Conservation (phyloP, 257 asterid species). For the Coffea eugenioides region DNA sequence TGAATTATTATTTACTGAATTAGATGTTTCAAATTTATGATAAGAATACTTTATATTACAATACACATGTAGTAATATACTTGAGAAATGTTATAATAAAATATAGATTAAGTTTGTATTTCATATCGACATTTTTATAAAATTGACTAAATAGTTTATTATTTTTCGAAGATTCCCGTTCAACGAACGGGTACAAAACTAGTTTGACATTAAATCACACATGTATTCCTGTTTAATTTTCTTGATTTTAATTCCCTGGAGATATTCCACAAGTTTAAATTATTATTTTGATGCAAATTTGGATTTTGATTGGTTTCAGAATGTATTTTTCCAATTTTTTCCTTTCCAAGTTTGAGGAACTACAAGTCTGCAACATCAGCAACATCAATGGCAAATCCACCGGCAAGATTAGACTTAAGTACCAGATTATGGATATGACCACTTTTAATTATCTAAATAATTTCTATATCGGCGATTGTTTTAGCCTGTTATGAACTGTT, state of each 20-base stretch:
- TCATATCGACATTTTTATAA: too few relatives aligned
- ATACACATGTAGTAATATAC: too few relatives aligned
- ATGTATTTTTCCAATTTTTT: conserved; percentile 10
- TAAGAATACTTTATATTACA: too few relatives aligned
- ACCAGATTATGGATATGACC: conserved; percentile 1
- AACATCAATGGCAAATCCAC: neutral
- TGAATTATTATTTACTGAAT: too few relatives aligned
- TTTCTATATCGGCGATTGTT: neutral
- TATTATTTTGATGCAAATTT: neutral
- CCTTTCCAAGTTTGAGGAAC: neutral
- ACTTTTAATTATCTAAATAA: neutral
- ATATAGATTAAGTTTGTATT: too few relatives aligned
- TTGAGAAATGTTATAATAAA: too few relatives aligned
- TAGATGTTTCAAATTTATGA: too few relatives aligned
- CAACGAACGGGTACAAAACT: too few relatives aligned
- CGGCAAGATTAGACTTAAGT: neutral
- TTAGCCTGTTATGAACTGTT: too few relatives aligned
- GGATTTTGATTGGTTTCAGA: neutral
- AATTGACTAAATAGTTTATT: too few relatives aligned
- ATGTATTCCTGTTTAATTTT: neutral
- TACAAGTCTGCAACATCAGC: too few relatives aligned
- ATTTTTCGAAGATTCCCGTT: too few relatives aligned
- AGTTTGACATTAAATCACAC: neutral
- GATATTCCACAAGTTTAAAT: neutral
- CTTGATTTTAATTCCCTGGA: neutral